phyloP scores from a whole-genome alignment of 805 yeast genomes.

The Lipomyces starkeyi region DNA sequence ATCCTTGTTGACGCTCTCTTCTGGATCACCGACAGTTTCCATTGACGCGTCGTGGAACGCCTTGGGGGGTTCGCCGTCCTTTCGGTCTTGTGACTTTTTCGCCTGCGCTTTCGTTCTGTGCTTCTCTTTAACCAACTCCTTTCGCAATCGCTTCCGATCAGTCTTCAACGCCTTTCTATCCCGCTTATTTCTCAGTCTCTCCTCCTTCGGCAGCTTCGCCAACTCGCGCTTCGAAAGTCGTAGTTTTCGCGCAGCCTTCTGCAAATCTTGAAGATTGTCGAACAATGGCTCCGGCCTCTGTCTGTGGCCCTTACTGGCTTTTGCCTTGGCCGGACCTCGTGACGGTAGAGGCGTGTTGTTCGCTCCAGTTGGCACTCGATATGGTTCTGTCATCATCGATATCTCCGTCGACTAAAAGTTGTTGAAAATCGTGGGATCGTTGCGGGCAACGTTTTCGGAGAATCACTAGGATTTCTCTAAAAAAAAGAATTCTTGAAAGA shows the following conservation, averaged over 20 bases:
- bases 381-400: not conserved
- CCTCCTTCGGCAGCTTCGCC: constrained; percentile 1
- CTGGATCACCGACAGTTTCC: not conserved
- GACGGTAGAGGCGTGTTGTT: not conserved
- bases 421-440: not conserved
- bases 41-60: not conserved
- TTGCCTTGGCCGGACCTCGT: not conserved
- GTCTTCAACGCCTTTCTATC: not conserved
- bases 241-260: constrained; percentile 4
- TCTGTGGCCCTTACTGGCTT: not conserved
- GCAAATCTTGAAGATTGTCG: not conserved
- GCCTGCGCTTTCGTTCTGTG: not conserved
- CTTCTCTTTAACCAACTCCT: not conserved
- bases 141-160: not conserved
- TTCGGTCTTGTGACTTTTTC: not conserved
- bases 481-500: too few species aligned
- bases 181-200: not conserved
- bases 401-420: not conserved
- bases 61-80: not conserved
- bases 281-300: constrained; percentile 1
- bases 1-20: not conserved
- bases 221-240: not conserved
- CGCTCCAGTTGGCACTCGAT: not conserved
- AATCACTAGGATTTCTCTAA: not conserved
- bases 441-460: not conserved